Evolutionary conservation across 179 eudicot genomes (phyloP), one percentile per base, ranked within the genome.

Genomic region (Pouteria campechiana): DNA sequence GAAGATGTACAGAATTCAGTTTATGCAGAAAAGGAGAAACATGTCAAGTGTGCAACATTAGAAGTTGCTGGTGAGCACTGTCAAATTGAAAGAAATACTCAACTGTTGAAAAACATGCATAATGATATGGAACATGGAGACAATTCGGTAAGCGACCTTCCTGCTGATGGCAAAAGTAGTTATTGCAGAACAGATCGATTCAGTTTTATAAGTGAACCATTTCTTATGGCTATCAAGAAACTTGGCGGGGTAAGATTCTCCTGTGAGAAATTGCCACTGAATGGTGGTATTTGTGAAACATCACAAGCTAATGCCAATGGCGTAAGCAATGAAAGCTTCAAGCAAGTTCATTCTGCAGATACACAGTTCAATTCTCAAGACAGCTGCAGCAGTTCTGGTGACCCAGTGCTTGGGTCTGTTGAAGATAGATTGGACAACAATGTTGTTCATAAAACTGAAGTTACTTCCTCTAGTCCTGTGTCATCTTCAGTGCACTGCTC

Each of bases 381-480:
- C 48, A 52, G 62, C 21, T 35, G 61, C 25, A 36, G 48, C 45
- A 39, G 31, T 33, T 50, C 8, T 31, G 74, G 49, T 30, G 68
- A 63, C 45, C 68, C 50, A 48, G 28, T 23, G 30, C 34, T 53
- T 27, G 65, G 56, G 45, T 51, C 64, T 25, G 11, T 49, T 31
- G 53, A 47, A 4, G 52, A 41, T 25, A 28, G 30, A 5, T 58
- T 62, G 55, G 68, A 60, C 14, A 42, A 44, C 61, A 68, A 43
- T 55, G 67, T 52, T 15, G 46, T 17, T 54, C 48, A 36, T 37
- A 44, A 21, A 25, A 58, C 60, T 47, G 43, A 45, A 43, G 68
- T 52, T 69, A 51, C 54, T 50, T 17, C 39, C 25, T 17, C 8
- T 30, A 54, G 52, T 23, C 60, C 51, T n/a, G 76, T 68, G 22